Conservation (phyloP, 129 eudicot species). For the Escallonia rubra region DNA sequence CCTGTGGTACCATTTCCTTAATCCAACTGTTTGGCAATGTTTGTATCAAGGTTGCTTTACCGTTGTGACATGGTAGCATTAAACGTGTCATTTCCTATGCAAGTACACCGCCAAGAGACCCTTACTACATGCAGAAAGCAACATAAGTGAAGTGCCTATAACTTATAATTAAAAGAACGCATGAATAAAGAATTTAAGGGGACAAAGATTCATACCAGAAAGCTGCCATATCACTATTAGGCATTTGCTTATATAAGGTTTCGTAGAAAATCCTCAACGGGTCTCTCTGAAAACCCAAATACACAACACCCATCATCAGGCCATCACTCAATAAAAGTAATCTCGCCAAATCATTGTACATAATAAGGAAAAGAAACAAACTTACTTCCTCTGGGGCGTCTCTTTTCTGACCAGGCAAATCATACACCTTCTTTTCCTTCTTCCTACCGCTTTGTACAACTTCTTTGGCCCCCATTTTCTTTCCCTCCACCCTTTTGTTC, state of each 20-base stretch:
- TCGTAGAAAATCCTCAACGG: constrained; percentile 92
- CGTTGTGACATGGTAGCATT: too few species aligned
- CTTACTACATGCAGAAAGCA: too few species aligned
- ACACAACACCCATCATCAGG: constrained; percentile 7
- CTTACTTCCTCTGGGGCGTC: constrained; percentile 90
- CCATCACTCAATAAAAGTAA: neutral
- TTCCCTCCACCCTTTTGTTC: constrained; percentile 40
- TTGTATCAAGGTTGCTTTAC: too few species aligned
- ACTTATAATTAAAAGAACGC: too few species aligned
- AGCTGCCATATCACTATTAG: constrained; percentile 79
- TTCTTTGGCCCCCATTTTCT: constrained; percentile 34
- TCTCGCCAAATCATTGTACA: too few species aligned
- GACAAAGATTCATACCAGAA: constrained; percentile 48
- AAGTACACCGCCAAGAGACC: too few species aligned
- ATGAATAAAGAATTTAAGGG: neutral
- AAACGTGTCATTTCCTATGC: too few species aligned
- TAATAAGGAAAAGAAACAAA: neutral
- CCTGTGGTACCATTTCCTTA: too few species aligned
- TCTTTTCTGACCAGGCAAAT: constrained; percentile 90
- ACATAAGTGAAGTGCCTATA: too few species aligned
- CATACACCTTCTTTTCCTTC: constrained; percentile 66
- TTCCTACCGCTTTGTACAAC: constrained; percentile 34
- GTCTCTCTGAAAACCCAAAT: constrained; percentile 65
- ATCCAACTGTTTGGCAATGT: too few species aligned
- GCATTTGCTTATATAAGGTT: constrained; percentile 58